Percentiles rank a stretch among this genome's conserved stretches.
Evolutionary conservation across 2,329 filamentous ascomycete genomes (phyloP).

Genomic region (Trichoderma oligosporum): DNA sequence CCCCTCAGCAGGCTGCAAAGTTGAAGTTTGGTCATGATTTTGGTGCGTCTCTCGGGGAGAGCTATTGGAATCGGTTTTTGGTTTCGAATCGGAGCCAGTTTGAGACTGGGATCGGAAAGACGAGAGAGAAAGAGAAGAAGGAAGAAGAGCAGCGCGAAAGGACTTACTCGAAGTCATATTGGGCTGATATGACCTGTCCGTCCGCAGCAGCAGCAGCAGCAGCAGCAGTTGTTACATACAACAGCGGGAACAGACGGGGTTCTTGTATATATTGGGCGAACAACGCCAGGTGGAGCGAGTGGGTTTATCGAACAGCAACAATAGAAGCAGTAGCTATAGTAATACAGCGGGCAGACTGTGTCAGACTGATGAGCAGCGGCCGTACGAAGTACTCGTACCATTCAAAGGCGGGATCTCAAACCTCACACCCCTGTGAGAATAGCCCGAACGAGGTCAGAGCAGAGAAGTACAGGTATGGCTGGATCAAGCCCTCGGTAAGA

Average conservation of each 20-base stretch:
- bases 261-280: conserved; percentile 16
- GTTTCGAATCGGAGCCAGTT: conserved; percentile 26
- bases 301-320: neutral
- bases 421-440: conserved; percentile 8
- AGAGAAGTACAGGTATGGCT: neutral
- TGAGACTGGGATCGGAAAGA: conserved; percentile 31
- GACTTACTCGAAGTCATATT: conserved; percentile 48
- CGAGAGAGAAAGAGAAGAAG: conserved; percentile 37
- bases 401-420: neutral
- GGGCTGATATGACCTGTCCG: conserved; percentile 33
- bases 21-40: conserved; percentile 23
- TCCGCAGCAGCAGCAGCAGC: too few relatives aligned
- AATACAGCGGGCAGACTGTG: neutral
- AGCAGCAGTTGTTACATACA: conserved; percentile 29
- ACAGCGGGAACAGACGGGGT: conserved; percentile 15
- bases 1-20: conserved; percentile 17
- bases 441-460: neutral
- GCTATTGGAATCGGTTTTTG: conserved; percentile 12
- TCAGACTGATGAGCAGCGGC: conserved; percentile 2
- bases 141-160: conserved; percentile 37
- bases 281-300: conserved; percentile 14
- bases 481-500: conserved; percentile 3
- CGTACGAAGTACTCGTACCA: neutral
- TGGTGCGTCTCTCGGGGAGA: conserved; percentile 25
- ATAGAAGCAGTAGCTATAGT: neutral